phyloP scores from a whole-genome alignment of 257 asterid species.

The Scutellaria galericulata region DNA sequence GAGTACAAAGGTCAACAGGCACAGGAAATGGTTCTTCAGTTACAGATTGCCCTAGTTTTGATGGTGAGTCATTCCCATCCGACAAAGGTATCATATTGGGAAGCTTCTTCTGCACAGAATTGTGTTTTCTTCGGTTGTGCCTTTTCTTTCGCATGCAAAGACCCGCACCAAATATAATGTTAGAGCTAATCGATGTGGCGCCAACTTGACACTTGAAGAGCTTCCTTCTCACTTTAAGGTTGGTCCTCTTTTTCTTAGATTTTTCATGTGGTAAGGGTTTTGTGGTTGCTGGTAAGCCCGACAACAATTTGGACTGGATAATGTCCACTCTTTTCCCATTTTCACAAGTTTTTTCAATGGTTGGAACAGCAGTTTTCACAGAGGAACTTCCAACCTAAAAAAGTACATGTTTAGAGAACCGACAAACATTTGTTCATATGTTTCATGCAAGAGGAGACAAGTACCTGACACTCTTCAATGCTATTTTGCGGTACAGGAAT shows the following conservation, averaged over 20 bases:
- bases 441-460: constrained; percentile 27
- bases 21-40: constrained; percentile 39
- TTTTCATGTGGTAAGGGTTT: constrained; percentile 27
- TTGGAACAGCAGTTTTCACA: constrained; percentile 33
- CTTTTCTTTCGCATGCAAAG: constrained; percentile 55
- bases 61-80: constrained; percentile 38
- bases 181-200: constrained; percentile 58
- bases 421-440: neutral
- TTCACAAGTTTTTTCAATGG: constrained; percentile 32
- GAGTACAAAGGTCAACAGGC: constrained; percentile 17
- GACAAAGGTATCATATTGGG: constrained; percentile 26
- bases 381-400: constrained; percentile 50
- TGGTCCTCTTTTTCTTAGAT: constrained; percentile 33
- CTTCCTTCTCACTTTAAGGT: constrained; percentile 48
- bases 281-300: constrained; percentile 25
- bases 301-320: constrained; percentile 16
- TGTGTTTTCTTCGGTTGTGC: constrained; percentile 41
- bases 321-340: constrained; percentile 28
- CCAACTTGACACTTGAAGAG: constrained; percentile 47
- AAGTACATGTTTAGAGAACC: constrained; percentile 20
- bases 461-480: constrained; percentile 41
- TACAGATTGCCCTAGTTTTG: constrained; percentile 49
- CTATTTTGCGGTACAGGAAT: constrained; percentile 16
- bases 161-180: constrained; percentile 59
- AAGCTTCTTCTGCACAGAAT: constrained; percentile 34